A percentile compares a stretch with the other conserved stretches of the same genome.
These are phyloP conservation scores for Viola pubescens DNA, from an alignment of 441 rosid genomes.

Conservation along the genomic window DNA sequence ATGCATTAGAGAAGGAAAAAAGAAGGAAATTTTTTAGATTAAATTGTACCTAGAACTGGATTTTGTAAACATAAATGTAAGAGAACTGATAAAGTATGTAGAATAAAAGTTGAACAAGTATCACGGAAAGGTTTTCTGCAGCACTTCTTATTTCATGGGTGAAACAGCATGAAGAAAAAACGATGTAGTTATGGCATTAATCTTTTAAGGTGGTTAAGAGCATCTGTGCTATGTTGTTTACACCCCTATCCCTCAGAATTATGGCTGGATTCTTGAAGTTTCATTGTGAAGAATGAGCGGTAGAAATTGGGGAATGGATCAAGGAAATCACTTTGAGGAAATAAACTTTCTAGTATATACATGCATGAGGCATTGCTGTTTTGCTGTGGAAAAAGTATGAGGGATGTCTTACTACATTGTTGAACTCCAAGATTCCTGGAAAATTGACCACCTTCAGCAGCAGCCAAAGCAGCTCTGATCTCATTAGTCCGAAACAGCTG, in stretches of 20 bases:
- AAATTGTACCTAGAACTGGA: neutral
- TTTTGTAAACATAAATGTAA: neutral
- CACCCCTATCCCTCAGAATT: neutral
- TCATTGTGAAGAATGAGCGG: neutral
- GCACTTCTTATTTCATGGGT: neutral
- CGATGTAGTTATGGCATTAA: neutral
- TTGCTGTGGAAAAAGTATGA: neutral
- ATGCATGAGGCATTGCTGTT: no score
- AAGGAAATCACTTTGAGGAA: neutral
- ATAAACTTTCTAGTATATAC: neutral
- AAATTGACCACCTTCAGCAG: constrained; percentile 5
- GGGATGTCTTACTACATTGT: constrained; percentile 5
- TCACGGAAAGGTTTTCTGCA: neutral
- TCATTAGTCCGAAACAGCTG: constrained; percentile 8
- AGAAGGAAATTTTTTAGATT: neutral
- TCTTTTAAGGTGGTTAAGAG: neutral
- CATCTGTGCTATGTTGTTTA: no score
- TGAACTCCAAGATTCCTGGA: constrained; percentile 13
- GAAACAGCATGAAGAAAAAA: neutral
- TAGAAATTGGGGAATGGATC: neutral
- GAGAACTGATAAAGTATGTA: no score
- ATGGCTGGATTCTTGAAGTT: neutral
- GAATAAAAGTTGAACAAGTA: neutral
- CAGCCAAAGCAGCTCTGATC: constrained; percentile 10
- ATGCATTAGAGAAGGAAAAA: neutral